Base-by-base conservation (phyloP, 2,329 filamentous ascomycete genomes). In the Arthrocladium fulminans region DNA sequence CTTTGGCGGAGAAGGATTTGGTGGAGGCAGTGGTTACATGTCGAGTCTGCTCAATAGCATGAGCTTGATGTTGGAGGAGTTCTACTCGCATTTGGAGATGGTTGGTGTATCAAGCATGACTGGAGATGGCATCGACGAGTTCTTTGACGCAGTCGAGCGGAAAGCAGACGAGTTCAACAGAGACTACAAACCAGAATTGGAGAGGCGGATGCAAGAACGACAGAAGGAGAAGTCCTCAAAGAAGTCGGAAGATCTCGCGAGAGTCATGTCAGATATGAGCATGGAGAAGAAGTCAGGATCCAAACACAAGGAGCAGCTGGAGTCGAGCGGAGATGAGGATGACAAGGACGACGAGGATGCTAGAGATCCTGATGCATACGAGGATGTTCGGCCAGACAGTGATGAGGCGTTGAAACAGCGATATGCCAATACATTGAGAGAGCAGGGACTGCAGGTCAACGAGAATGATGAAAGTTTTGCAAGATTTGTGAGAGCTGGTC, bases 31-130 rank as follows among this genome's bases (percentile, higher is more conserved):
- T 57, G 92, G 92, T 12, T 98, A 98, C 70, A 97, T 98, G 92
- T 84, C 86, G 47, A 94, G 86, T 56, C 70, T 97, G 48, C 75
- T 98, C 45, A 97, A 96, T 73, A 95, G 88, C 61, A 98, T 98
- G 92, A 95, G 88, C 62, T 73, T 97, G 53, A 88, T 98, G 77
- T 73, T 98, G 27, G 92, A 98, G 61, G 92, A 98, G 65, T 98
- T 98, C 63, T 98, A 98, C 67, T 83, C 87, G 32, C 88, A 97
- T 62, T 73, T 98, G 27, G 94, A 81, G 61, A 86, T 98, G 7
- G 90, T 98, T 0, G 88, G 84, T 0, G 94, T 98, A 10, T 94
- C 87, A 57, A 86, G 88, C 6, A 90, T 95, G 79, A 87, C 90
- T 0, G 92, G 92, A 19, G 83, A 86, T 0, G 94, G 92, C 2